phyloP scores from a whole-genome alignment of 768 basidiomycete genomes.

The Wakefieldia striispora region DNA sequence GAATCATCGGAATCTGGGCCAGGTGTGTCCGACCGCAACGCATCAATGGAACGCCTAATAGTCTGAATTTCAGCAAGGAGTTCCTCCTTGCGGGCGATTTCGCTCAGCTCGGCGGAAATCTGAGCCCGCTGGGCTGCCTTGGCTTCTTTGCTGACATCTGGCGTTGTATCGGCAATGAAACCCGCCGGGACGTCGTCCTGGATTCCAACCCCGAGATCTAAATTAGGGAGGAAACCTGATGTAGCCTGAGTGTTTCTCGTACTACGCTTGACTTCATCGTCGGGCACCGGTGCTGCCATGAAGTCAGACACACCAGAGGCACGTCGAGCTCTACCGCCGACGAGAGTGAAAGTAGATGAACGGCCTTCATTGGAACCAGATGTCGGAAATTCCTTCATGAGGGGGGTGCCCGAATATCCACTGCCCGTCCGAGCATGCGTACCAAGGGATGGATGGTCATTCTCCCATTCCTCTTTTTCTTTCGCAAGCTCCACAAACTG shows the following conservation, averaged over 20 bases:
- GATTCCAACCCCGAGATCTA: constrained; percentile 75
- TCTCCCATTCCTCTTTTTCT: constrained; percentile 87
- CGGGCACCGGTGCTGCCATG: constrained; percentile 56
- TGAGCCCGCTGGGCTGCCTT: constrained; percentile 33
- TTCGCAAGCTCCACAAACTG: constrained; percentile 59
- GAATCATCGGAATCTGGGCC: constrained; percentile 47
- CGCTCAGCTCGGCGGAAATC: constrained; percentile 44
- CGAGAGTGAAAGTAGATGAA: constrained; percentile 48
- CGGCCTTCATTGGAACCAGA: constrained; percentile 45
- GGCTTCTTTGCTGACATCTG: constrained; percentile 28
- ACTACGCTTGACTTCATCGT: constrained; percentile 59
- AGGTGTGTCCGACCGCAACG: constrained; percentile 69
- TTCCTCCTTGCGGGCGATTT: constrained; percentile 65
- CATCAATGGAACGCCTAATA: constrained; percentile 76
- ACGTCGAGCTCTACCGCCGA: constrained; percentile 54
- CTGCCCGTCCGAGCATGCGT: constrained; percentile 66
- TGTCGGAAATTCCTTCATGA: constrained; percentile 63
- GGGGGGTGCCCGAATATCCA: constrained; percentile 56
- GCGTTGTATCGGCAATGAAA: constrained; percentile 55
- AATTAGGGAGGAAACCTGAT: constrained; percentile 55
- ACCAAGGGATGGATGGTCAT: constrained; percentile 65
- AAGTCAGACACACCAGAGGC: constrained; percentile 74
- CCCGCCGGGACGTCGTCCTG: constrained; percentile 70
- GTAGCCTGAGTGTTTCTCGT: constrained; percentile 49
- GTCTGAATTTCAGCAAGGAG: constrained; percentile 76